Evolutionary conservation across 129 eudicot genomes (phyloP).

Genomic region (sunflower (Helianthus annuus)): DNA sequence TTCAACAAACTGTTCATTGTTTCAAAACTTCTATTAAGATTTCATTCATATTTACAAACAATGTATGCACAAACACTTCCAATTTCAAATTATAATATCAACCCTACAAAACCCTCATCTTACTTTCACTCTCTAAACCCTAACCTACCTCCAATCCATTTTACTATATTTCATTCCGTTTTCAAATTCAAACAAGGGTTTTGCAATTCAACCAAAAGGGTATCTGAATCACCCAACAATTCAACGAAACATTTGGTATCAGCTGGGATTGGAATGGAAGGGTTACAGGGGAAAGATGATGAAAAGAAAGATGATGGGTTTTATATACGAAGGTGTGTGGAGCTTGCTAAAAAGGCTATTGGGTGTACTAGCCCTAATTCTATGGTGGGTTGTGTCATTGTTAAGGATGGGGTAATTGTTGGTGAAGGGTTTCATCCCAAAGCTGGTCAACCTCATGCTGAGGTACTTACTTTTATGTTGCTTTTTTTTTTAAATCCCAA

Average conservation of each 20-base stretch:
- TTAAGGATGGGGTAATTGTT: conserved; percentile 83
- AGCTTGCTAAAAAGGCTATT: conserved; percentile 71
- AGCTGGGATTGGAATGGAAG: conserved; percentile 51
- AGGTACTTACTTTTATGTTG: conserved; percentile 48
- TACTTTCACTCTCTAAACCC: conserved; percentile 32
- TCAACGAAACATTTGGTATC: conserved; percentile 37
- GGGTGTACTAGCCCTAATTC: conserved; percentile 98
- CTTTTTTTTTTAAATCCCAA: conserved; percentile 55
- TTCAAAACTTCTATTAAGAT: not conserved
- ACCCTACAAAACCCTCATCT: conserved; percentile 29
- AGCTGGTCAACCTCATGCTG: conserved; percentile 99
- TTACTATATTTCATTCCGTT: conserved; percentile 21
- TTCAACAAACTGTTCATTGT: too few relatives aligned
- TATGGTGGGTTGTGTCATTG: conserved; percentile 98
- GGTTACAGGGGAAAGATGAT: conserved; percentile 28
- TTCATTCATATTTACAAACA: not conserved
- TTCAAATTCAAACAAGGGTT: conserved; percentile 46
- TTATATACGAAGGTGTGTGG: conserved; percentile 85
- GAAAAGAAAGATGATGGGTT: conserved; percentile 43
- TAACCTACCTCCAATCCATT: conserved; percentile 26
- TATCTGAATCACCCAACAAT: conserved; percentile 37
- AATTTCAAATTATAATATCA: conserved; percentile 25
- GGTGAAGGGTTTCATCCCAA: conserved; percentile 99
- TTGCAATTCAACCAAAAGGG: conserved; percentile 57
- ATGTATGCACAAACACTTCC: conserved; percentile 54